phyloP scores from a whole-genome alignment of 805 yeast species.

The Pichia occidentalis region DNA sequence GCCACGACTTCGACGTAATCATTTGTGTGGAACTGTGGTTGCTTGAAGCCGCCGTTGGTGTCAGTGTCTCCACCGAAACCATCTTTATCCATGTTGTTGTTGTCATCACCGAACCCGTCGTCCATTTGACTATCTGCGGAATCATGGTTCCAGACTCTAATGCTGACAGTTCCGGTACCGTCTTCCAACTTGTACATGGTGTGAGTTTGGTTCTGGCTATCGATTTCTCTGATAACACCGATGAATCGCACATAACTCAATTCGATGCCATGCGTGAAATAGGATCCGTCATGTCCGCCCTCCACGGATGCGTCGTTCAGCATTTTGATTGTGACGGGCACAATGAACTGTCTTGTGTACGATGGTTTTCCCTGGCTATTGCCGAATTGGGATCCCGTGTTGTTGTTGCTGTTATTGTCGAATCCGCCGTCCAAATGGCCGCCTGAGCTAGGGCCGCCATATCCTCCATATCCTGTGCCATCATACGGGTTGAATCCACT shows the following conservation, averaged over 20 bases:
- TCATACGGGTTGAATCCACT: constrained; percentile 34
- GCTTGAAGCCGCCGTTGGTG: constrained; percentile 30
- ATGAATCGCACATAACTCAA: constrained; percentile 58
- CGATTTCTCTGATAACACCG: constrained; percentile 63
- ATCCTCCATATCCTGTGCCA: constrained; percentile 33
- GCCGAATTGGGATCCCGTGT: constrained; percentile 3
- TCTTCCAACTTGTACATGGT: constrained; percentile 61
- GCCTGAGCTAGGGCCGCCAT: constrained; percentile 14
- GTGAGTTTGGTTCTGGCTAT: constrained; percentile 48
- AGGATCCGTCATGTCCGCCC: constrained; percentile 62
- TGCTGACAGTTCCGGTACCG: constrained; percentile 64
- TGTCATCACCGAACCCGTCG: constrained; percentile 19
- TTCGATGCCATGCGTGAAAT: constrained; percentile 50
- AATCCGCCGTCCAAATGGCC: constrained; percentile 28
- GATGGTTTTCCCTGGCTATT: constrained; percentile 18
- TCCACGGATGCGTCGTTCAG: constrained; percentile 52
- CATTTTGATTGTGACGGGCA: constrained; percentile 73
- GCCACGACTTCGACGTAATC: constrained; percentile 58
- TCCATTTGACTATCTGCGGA: constrained; percentile 17
- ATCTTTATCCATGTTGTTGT: constrained; percentile 19
- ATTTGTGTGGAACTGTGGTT: constrained; percentile 36
- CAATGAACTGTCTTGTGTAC: constrained; percentile 32
- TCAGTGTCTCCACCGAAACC: constrained; percentile 55
- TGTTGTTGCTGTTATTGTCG: constrained; percentile 18
- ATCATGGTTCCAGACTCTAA: constrained; percentile 59